Percentiles rank a stretch among this genome's conserved stretches.
These are phyloP conservation scores for Spiromastix sp. DNA, from an alignment of 2,329 filamentous ascomycete species.

Conservation along the genomic window DNA sequence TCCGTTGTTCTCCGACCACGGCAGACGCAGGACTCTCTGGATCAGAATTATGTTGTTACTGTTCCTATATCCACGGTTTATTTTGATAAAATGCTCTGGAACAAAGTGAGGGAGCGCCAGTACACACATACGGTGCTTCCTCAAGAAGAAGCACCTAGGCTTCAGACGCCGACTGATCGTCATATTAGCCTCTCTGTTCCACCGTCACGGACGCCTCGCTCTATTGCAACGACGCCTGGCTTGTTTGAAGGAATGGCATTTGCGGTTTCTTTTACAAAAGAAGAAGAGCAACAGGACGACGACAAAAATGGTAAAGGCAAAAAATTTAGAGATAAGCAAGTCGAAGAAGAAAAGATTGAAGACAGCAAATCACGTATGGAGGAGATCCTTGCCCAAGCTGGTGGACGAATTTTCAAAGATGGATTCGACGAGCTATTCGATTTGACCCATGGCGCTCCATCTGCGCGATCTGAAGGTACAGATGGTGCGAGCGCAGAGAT, in stretches of 20 bases:
- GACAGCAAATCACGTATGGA: slow-evolving; percentile 48
- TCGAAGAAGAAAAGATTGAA: slow-evolving; percentile 45
- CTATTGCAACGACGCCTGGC: slow-evolving; percentile 17
- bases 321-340: no score
- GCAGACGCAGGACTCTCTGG: slow-evolving; percentile 32
- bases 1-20: slow-evolving; percentile 33
- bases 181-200: slow-evolving; percentile 37
- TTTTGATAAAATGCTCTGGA: slow-evolving; percentile 37
- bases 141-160: slow-evolving; percentile 12
- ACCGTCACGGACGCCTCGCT: slow-evolving; percentile 38
- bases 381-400: slow-evolving; percentile 56
- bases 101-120: slow-evolving; percentile 31
- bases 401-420: slow-evolving; percentile 59
- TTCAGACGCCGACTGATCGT: slow-evolving; percentile 28
- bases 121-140: slow-evolving; percentile 22
- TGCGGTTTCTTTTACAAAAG: slow-evolving; percentile 73
- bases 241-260: slow-evolving; percentile 79
- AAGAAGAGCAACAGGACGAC: no score
- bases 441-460: slow-evolving; percentile 11
- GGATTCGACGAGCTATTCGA: slow-evolving; percentile 80
- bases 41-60: slow-evolving; percentile 23
- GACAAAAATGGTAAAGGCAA: no score
- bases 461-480: neutral
- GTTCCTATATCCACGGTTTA: slow-evolving; percentile 37
- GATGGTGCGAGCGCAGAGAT: slow-evolving; percentile 26